Evolutionary conservation across 1,284 basidiomycete species (phyloP), one percentile per base, ranked within the genome.

Genomic region (Sanguinoderma infundibulare): DNA sequence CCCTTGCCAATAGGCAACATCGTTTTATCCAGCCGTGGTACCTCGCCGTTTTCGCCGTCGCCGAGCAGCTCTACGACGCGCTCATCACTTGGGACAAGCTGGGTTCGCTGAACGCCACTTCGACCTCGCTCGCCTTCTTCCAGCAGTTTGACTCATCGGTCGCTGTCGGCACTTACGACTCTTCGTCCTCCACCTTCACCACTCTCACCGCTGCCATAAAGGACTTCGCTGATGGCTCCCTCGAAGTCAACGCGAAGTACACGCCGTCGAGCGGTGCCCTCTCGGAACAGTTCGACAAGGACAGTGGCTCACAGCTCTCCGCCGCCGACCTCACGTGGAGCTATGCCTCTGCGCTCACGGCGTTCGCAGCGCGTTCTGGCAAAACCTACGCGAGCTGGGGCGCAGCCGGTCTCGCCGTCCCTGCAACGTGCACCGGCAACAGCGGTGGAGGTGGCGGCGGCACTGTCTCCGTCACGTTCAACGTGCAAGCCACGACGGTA

Each of bases 381-480:
- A 66, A 67, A 50, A 69, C 66, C 10, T 66, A 69, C 24, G 78
- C 78, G 0, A 80, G 82, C 67, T 92, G 91, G 91, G 90, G 90
- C 20, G 90, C 91, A 1, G 71, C 77, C 44, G 85, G 83, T 1
- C 70, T 91, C 59, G 74, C 74, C 3, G 80, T 86, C 10, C 81
- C 89, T 1, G 47, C 73, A 4, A 72, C 75, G 22, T 87, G 87
- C 71, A 59, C 68, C 42, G 68, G 72, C 50, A 62, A 69, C 50
- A 66, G 72, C 61, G 77, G 77, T 39, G 38, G 61, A 20, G 82
- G 80, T 2, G 66, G 72, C 61, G 77, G 77, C 40, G 38, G 61
- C 22, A 83, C 80, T 2, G 83, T 87, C 47, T 73, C 81, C 0
- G 84, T 87, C 34, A 86, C 86, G 14, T 91, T 91, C 76, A 88